Evolutionary conservation across 805 yeast genomes (phyloP), one percentile per base, ranked within the genome.

Genomic region (Candida vartiovaarae): DNA sequence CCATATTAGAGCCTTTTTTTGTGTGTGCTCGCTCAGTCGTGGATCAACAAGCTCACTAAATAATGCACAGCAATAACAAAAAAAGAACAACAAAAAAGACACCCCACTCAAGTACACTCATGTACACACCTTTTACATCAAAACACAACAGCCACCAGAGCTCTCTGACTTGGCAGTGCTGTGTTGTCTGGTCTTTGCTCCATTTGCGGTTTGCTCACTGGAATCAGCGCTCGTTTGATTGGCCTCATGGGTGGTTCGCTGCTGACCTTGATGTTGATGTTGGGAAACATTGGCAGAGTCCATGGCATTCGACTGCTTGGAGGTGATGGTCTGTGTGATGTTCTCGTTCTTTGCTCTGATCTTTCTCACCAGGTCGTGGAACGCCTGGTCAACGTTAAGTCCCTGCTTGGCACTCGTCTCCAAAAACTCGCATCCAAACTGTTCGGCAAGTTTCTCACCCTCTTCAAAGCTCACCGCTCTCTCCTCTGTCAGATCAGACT

Each of bases 391-490:
- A 37, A 93, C 97, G 56, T 93, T 90, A 52, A 83, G 75, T 47
- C 95, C 82, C 56, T 84, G 86, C 64, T 93, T 93, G 25, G 98
- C 98, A 34, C 91, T 80, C 2, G 98, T 87, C 66, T 93, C 99
- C 54, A 90, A 74, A 61, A 90, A 93, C 49, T 83, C 79, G 48
- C 85, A 79, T 48, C 74, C 71, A 63, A 84, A 76, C 48, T 74
- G 72, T 50, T 71, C 75, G 32, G 91, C 90, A 49, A 85, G 67
- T 45, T 65, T 66, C 38, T 65, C 55, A 28, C 85, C 89, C 57
- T 81, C 87, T 53, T 78, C 84, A 52, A 64, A 74, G 34, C 82
- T 71, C 5, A 85, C 91, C 57, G 83, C 87, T 61, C 95, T 74
- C 54, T 80, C 84, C 39, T 74, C 75, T 53, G 82, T 90, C 53